These are phyloP conservation scores for Lyophyllum decastes DNA, from an alignment of 768 basidiomycete species.

Conservation along the genomic window DNA sequence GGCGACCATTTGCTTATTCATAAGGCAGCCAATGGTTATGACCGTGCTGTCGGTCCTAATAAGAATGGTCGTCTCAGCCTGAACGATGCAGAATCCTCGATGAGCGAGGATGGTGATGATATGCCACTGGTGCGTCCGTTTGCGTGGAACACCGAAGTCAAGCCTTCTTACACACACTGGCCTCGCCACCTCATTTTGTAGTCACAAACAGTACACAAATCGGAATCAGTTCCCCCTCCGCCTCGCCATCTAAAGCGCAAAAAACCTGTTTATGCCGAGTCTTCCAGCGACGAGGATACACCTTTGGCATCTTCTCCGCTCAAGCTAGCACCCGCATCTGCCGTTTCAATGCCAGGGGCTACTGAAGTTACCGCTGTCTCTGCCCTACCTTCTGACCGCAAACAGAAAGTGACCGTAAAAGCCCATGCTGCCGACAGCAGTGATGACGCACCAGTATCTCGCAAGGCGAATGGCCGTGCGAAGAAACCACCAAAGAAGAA, in stretches of 20 bases:
- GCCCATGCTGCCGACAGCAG: constrained; percentile 40
- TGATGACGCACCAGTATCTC: constrained; percentile 47
- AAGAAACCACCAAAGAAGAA: constrained; percentile 69
- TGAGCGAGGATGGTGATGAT: constrained; percentile 77
- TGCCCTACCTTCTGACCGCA: constrained; percentile 35
- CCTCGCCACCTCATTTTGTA: constrained; percentile 29
- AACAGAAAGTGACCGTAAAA: constrained; percentile 33
- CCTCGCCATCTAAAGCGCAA: constrained; percentile 58
- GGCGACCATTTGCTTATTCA: constrained; percentile 56
- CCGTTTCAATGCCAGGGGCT: constrained; percentile 42
- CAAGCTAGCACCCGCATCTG: constrained; percentile 44
- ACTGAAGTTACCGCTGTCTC: constrained; percentile 35
- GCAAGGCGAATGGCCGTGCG: constrained; percentile 42
- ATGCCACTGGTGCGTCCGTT: constrained; percentile 61
- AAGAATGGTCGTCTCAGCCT: constrained; percentile 45
- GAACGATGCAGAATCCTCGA: constrained; percentile 41
- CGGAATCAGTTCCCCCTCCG: constrained; percentile 42
- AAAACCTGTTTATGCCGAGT: constrained; percentile 51
- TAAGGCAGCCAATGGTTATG: constrained; percentile 41
- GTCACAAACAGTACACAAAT: constrained; percentile 57
- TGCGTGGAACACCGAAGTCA: constrained; percentile 6
- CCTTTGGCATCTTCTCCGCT: constrained; percentile 74
- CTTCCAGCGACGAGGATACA: constrained; percentile 72
- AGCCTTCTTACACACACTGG: constrained; percentile 18
- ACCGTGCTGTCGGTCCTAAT: constrained; percentile 36